Evolutionary conservation across 805 yeast genomes (phyloP), one percentile per base, ranked within the genome.

Genomic region (baker's yeast (Saccharomyces cerevisiae)): DNA sequence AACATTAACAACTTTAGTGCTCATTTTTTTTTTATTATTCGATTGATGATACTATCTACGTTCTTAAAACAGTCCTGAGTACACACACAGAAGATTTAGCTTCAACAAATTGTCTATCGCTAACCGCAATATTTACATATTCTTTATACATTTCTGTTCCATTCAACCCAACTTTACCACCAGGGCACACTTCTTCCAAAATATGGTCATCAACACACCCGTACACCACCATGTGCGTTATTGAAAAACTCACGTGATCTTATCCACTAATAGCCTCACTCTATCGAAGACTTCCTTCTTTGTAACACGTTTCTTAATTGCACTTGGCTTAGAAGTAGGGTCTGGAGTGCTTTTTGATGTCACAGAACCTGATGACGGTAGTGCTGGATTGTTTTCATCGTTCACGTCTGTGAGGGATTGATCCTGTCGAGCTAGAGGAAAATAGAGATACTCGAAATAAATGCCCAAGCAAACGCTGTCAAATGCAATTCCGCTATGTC

Each of bases 1-100:
- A 60, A 86, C 72, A 65, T 85, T 85, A 51, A 84, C 85, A 56
- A 79, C 66, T 61, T 76, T 79, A 24, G 57, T 53, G 52, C 75
- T 64, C 84, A 80, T 80, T 53, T 48, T 69, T 36, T 32, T 1
- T 36, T 17, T 36, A 17, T 36, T 36, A n/a, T 21, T 36, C 17
- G 24, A 21, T 17, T 36, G 17, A 17, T 36, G 22, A n/a, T 36
- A 36, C 22, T 36, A 36, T 6, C 43, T 36, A 13, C 22, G 17
- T 36, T 17, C 24, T 10, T 17, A 17, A 17, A 36, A 36, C 43
- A 21, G 14, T 3, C 24, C 24, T 36, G 24, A 8, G 10, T 17
- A 10, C 21, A 22, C 41, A 36, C 22, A 21, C 5, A 3, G 13
- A 17, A 36, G 8, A 8, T 17, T 17, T 17, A 22, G 17, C 24